Evolutionary conservation across 148 eudicot genomes (phyloP).

Genomic region (Vaccinium vitisidaea): DNA sequence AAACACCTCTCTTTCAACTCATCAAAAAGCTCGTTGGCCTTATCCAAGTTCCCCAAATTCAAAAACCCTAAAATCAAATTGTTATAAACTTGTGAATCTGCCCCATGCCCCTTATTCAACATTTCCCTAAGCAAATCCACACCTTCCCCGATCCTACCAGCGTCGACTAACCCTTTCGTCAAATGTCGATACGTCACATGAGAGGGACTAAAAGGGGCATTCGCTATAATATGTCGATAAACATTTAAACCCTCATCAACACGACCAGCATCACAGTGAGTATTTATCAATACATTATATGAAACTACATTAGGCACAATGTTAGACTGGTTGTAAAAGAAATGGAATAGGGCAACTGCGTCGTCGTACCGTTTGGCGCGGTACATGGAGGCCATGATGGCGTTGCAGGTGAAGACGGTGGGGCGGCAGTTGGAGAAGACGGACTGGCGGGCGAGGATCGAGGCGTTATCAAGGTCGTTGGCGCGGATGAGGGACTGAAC

Average conservation of each 20-base stretch:
- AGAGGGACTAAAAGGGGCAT: constrained; percentile 81
- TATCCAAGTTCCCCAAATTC: constrained; percentile 52
- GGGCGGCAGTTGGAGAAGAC: constrained; percentile 89
- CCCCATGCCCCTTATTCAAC: constrained; percentile 53
- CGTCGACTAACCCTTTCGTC: constrained; percentile 72
- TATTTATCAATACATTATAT: constrained; percentile 60
- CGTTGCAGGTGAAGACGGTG: constrained; percentile 81
- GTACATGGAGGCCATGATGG: constrained; percentile 64
- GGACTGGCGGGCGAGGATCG: constrained; percentile 76
- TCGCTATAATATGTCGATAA: neutral
- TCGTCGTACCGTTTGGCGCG: constrained; percentile 59
- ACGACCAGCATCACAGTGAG: constrained; percentile 33
- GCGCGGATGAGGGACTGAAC: constrained; percentile 70
- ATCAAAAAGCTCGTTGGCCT: constrained; percentile 57
- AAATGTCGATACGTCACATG: constrained; percentile 64
- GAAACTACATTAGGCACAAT: constrained; percentile 70
- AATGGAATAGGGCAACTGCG: constrained; percentile 69
- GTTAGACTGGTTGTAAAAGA: constrained; percentile 76
- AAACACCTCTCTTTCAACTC: constrained; percentile 69
- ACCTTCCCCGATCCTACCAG: constrained; percentile 62
- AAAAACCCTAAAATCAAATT: constrained; percentile 69
- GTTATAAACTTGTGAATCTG: constrained; percentile 62
- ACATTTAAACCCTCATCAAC: constrained; percentile 40
- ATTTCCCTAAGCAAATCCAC: constrained; percentile 79
- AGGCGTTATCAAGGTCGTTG: constrained; percentile 85